Percentiles rank a stretch among this genome's conserved stretches.
Conservation (phyloP, 441 rosid species). For the Dalechampia spathulata region DNA sequence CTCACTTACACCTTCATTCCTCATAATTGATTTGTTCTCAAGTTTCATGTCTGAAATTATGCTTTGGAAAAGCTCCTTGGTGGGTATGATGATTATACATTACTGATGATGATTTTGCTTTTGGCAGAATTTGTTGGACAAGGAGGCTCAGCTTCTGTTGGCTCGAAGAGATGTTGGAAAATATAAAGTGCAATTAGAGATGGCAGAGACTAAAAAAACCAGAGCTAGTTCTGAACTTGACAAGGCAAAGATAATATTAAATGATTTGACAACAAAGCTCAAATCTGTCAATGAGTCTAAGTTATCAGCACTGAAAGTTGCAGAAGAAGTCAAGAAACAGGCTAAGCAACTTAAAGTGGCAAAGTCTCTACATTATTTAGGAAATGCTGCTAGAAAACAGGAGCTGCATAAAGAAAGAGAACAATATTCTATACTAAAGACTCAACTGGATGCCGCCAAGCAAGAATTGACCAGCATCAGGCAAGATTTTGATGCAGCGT, state of each 20-base stretch:
- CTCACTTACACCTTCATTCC: too few relatives aligned
- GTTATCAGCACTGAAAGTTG: constrained; percentile 41
- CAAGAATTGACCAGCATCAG: constrained; percentile 60
- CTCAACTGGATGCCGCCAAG: constrained; percentile 51
- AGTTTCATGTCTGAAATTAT: too few relatives aligned
- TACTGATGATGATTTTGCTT: too few relatives aligned
- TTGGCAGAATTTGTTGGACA: constrained; percentile 55
- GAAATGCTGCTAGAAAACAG: constrained; percentile 28
- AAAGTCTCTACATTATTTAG: constrained; percentile 28
- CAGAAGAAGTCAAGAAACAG: constrained; percentile 43
- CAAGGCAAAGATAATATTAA: constrained; percentile 44
- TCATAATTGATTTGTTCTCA: too few relatives aligned
- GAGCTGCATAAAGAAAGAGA: constrained; percentile 56
- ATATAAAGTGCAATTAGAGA: constrained; percentile 42
- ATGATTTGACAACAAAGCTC: constrained; percentile 45
- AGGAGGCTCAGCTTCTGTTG: constrained; percentile 66
- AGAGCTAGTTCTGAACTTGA: constrained; percentile 54
- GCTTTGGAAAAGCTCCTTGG: too few relatives aligned
- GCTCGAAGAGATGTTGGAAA: constrained; percentile 40
- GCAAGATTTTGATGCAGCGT: constrained; percentile 64
- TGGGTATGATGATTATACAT: too few relatives aligned
- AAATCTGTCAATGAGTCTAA: constrained; percentile 42
- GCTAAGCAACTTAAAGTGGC: constrained; percentile 53
- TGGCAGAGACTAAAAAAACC: constrained; percentile 35
- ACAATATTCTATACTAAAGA: constrained; percentile 37